Evolutionary conservation across 1,284 basidiomycete species (phyloP).

Genomic region (Malassezia furfur): DNA sequence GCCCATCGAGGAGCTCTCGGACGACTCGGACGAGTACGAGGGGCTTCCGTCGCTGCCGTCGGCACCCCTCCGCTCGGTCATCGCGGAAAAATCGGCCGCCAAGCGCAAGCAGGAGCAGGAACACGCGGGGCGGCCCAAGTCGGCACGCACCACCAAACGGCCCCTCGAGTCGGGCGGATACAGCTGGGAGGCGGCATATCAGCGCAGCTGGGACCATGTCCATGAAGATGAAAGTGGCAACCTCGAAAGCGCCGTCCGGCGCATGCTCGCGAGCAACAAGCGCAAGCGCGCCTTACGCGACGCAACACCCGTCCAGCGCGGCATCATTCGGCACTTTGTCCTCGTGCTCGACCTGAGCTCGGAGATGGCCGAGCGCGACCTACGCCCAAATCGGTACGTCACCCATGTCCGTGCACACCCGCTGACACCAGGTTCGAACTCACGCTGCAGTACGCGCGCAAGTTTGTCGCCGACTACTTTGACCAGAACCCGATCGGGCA

Average conservation of each 20-base stretch:
- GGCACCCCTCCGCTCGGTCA: not conserved
- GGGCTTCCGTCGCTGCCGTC: slow-evolving; percentile 12
- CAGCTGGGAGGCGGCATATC: slow-evolving; percentile 91
- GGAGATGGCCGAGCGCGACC: slow-evolving; percentile 88
- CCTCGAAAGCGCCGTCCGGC: slow-evolving; percentile 77
- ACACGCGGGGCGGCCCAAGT: not conserved
- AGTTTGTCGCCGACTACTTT: slow-evolving; percentile 93
- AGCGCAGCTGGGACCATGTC: slow-evolving; percentile 90
- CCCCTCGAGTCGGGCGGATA: slow-evolving; percentile 51
- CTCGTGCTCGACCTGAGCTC: slow-evolving; percentile 79
- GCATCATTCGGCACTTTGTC: slow-evolving; percentile 89
- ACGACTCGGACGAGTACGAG: slow-evolving; percentile 18
- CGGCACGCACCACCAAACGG: slow-evolving; percentile 7
- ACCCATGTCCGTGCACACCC: too few species aligned
- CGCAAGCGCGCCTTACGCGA: slow-evolving; percentile 59
- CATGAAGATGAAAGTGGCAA: slow-evolving; percentile 91
- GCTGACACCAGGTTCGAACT: slow-evolving; percentile 52
- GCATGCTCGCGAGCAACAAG: slow-evolving; percentile 72
- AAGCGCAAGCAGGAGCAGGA: not conserved
- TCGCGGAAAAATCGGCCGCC: slow-evolving; percentile 1
- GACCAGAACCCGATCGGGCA: slow-evolving; percentile 99
- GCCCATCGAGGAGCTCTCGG: slow-evolving; percentile 10
- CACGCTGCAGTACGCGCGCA: slow-evolving; percentile 64
- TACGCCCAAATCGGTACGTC: slow-evolving; percentile 67
- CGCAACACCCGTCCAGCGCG: slow-evolving; percentile 74